These are phyloP conservation scores for Stephanodiscus triporus DNA, from an alignment of 108 stramenopile genomes.

Conservation along the genomic window DNA sequence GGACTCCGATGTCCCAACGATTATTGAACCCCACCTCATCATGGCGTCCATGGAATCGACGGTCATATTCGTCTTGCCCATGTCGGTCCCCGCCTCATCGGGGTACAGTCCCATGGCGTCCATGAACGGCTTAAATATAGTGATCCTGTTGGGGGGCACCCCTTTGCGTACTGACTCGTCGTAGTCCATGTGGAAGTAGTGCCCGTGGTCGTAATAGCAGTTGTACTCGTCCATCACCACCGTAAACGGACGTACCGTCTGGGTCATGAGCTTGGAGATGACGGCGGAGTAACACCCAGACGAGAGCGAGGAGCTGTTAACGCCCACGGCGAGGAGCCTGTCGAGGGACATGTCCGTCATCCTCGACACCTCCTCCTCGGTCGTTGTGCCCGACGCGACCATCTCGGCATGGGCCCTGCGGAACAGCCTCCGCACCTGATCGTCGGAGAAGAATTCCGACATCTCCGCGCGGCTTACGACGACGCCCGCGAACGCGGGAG, in stretches of 20 bases:
- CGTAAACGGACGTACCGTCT: conserved; percentile 71
- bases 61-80: conserved; percentile 12
- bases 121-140: conserved; percentile 71
- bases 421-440: conserved; percentile 52
- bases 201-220: conserved; percentile 73
- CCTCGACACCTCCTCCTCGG: conserved; percentile 7
- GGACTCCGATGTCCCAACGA: conserved; percentile 68
- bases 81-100: conserved; percentile 44
- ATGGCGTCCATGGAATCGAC: conserved; percentile 12
- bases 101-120: conserved; percentile 69
- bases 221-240: conserved; percentile 85
- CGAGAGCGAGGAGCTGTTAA: conserved; percentile 52
- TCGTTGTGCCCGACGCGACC: conserved; percentile 17
- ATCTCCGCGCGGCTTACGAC: conserved; percentile 45
- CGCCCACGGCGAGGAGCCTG: conserved; percentile 61
- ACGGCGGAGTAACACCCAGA: conserved; percentile 71
- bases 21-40: conserved; percentile 73
- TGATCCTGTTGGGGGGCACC: conserved; percentile 74
- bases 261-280: conserved; percentile 66
- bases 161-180: conserved; percentile 62
- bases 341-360: conserved; percentile 41
- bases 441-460: conserved; percentile 57
- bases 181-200: conserved; percentile 86
- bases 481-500: conserved; percentile 20
- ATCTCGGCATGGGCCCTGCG: conserved; percentile 16